Conservation (phyloP, 305 asterid genomes). For the Withania somnifera region DNA sequence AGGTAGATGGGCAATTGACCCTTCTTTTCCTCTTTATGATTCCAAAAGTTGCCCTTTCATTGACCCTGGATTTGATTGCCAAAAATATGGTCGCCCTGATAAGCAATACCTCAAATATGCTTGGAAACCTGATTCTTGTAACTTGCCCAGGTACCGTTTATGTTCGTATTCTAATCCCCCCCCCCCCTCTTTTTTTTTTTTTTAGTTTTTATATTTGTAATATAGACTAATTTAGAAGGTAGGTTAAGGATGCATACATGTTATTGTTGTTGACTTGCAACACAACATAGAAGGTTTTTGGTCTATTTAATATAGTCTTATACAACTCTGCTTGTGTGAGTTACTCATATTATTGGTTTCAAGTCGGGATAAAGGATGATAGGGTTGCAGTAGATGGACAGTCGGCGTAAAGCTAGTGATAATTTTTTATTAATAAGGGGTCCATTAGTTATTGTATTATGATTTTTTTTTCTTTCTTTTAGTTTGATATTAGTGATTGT, state of each 20-base stretch:
- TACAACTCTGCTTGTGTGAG: not conserved
- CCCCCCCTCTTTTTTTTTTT: no score
- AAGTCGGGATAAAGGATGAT: no score
- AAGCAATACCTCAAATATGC: slow-evolving; percentile 42
- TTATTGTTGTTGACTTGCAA: not conserved
- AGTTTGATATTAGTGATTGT: not conserved
- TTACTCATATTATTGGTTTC: no score
- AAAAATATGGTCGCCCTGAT: slow-evolving; percentile 57
- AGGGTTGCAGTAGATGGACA: not conserved
- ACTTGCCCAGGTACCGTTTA: slow-evolving; percentile 38
- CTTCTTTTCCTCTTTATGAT: slow-evolving; percentile 41
- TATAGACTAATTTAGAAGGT: not conserved
- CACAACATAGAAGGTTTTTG: no score
- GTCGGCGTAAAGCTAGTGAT: not conserved
- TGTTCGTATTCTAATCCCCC: not conserved
- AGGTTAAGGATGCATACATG: not conserved
- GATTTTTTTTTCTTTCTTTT: not conserved
- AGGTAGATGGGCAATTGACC: slow-evolving; percentile 49
- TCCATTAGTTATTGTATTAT: not conserved
- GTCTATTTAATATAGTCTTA: not conserved
- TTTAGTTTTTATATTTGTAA: not conserved
- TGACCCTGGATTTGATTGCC: slow-evolving; percentile 61
- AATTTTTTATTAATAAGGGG: not conserved
- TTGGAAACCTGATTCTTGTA: slow-evolving; percentile 56
- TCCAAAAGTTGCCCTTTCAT: slow-evolving; percentile 50